These are phyloP conservation scores for Perkinsus olseni DNA, from an alignment of 169 alveolate genomes.

Conservation along the genomic window DNA sequence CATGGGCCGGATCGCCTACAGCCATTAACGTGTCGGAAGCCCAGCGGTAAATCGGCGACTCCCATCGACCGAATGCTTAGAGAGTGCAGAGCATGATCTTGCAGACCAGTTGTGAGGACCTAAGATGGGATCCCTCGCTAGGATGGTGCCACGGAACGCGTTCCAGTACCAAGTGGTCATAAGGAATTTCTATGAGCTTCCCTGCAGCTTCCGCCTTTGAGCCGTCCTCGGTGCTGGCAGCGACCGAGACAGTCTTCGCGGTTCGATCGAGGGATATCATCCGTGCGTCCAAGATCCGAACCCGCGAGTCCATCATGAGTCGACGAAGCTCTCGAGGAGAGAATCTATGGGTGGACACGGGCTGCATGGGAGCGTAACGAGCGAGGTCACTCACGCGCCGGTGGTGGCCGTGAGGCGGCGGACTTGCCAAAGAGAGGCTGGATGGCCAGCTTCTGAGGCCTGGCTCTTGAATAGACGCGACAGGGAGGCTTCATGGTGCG, in stretches of 20 bases:
- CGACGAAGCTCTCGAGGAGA: constrained; percentile 58
- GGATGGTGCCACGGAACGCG: constrained; percentile 51
- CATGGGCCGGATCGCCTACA: neutral
- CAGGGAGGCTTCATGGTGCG: neutral
- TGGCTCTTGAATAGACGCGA: neutral
- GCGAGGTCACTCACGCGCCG: constrained; percentile 4
- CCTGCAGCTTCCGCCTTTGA: neutral
- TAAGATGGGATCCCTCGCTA: constrained; percentile 29
- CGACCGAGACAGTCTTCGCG: constrained; percentile 40
- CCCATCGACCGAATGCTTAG: constrained; percentile 49
- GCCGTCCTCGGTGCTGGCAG: constrained; percentile 5
- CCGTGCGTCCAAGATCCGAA: constrained; percentile 65
- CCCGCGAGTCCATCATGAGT: constrained; percentile 67
- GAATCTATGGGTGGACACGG: constrained; percentile 46
- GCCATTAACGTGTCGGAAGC: constrained; percentile 47
- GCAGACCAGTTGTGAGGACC: constrained; percentile 60
- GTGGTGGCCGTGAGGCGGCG: constrained; percentile 52
- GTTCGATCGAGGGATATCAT: constrained; percentile 61
- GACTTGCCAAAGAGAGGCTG: neutral
- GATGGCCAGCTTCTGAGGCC: neutral
- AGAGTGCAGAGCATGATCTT: constrained; percentile 52
- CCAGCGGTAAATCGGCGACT: constrained; percentile 50
- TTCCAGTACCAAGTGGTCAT: constrained; percentile 30
- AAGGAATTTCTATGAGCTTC: constrained; percentile 25
- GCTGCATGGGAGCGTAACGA: constrained; percentile 45